Percentiles rank a stretch among this genome's conserved stretches.
Conservation (phyloP, 2,329 filamentous ascomycete genomes). For the Monilinia polystroma region DNA sequence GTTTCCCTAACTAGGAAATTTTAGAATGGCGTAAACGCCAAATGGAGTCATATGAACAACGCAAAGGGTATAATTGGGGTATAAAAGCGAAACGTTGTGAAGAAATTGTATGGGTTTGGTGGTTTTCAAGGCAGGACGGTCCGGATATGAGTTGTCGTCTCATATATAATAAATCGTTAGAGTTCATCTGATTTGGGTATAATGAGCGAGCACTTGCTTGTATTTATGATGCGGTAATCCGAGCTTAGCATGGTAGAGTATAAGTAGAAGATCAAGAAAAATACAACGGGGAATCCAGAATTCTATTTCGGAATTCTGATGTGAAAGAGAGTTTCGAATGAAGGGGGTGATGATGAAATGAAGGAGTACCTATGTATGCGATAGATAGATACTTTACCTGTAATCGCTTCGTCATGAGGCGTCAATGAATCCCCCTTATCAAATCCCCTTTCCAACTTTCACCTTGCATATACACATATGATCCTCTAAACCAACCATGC, state of each 20-base stretch:
- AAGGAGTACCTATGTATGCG: background rate
- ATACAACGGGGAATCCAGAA: background rate
- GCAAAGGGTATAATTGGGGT: conserved; percentile 3
- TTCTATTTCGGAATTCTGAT: background rate
- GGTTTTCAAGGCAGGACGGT: conserved; percentile 24
- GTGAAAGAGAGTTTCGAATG: background rate
- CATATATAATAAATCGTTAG: conserved; percentile 17
- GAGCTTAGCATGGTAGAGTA: background rate
- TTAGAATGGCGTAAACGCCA: background rate
- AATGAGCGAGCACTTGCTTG: background rate
- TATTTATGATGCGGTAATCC: conserved; percentile 18
- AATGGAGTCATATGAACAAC: conserved; percentile 17
- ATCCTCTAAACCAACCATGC: background rate
- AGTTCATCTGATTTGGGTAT: conserved; percentile 16
- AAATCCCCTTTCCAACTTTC: background rate
- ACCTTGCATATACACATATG: background rate
- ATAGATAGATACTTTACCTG: background rate
- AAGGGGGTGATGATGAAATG: background rate
- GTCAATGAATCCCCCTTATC: background rate
- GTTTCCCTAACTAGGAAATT: background rate
- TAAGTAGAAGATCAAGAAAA: background rate
- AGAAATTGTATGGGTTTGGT: conserved; percentile 11
- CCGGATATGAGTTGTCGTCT: conserved; percentile 23
- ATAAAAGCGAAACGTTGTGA: conserved; percentile 10
- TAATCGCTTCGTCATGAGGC: conserved; percentile 1